Evolutionary conservation across 2,329 filamentous ascomycete species (phyloP), one percentile per base, ranked within the genome.

Genomic region (Botrytis aclada): DNA sequence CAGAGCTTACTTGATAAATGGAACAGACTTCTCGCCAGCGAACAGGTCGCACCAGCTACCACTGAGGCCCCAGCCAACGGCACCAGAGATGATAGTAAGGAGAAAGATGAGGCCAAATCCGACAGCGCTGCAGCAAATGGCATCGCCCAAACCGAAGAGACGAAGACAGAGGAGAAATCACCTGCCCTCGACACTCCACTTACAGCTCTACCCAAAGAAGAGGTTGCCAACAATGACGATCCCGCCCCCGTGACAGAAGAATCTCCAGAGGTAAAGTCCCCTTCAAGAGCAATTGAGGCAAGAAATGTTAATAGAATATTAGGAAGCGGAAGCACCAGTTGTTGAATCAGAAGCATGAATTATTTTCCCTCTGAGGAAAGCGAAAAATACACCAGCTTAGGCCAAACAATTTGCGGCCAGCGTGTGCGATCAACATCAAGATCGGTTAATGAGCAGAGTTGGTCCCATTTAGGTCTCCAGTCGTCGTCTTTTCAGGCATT

Each of bases 1-100:
- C 88, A 92, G 76, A 86, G 88, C 9, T 86, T 99, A 65, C 85
- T 98, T n/a, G 90, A 91, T 76, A 92, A 92, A 82, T 99, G 96
- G 96, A 97, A 92, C 82, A 92, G 92, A 81, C 87, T 94, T 51
- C 86, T 98, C n/a, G 88, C 88, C 47, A 85, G 84, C 25, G 91
- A 92, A 64, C 82, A 84, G 43, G 82, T 82, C 16, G 80, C 84
- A 18, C 80, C 85, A 16, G 77, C 80, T 18, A 80, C 75, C 64
- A 75, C 79, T 39, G 73, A 73, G 25, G n/a, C 77, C n/a, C 77
- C 72, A 74, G 81, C 75, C 14, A 80, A 80, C 73, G 80, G 78
- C 45, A 73, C 73, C 47, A 71, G 61, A 41, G 82, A 83, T 47
- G 84, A 84, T 10, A 80, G 82, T 65, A 87, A 86, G 43, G 80